Evolutionary conservation across 176 grass and related monocot genomes (phyloP).

Genomic region (Rhynchospora tenuis): DNA sequence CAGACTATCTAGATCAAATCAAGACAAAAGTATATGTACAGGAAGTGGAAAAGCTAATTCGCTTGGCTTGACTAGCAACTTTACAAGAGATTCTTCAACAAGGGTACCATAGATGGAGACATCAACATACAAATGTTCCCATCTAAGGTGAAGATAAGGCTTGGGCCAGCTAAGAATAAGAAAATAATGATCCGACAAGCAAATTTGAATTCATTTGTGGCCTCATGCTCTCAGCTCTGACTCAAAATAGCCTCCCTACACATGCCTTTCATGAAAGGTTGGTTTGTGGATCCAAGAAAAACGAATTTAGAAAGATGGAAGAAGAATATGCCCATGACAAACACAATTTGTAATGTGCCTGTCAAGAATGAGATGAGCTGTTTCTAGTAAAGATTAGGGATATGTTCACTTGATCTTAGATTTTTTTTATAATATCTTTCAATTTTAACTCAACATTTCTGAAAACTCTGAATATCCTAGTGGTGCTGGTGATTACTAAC

Average conservation of each 20-base stretch:
- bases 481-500: too few relatives aligned
- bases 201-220: slow-evolving; percentile 10
- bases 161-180: not conserved
- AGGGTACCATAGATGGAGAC: not conserved
- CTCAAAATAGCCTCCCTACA: not conserved
- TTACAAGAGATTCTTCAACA: slow-evolving; percentile 10
- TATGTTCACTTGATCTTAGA: not conserved
- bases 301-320: slow-evolving; percentile 1
- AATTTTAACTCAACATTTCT: too few relatives aligned
- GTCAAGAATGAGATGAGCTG: not conserved
- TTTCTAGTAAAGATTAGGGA: not conserved
- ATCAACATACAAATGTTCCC: not conserved
- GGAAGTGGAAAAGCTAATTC: slow-evolving; percentile 3
- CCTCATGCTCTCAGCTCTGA: not conserved
- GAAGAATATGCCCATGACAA: slow-evolving; percentile 7
- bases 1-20: not conserved
- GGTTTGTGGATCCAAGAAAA: slow-evolving; percentile 23
- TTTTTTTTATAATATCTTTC: not conserved
- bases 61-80: not conserved
- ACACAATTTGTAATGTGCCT: not conserved
- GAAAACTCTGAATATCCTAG: too few relatives aligned
- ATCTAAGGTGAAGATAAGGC: slow-evolving; percentile 9
- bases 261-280: slow-evolving; percentile 7
- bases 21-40: not conserved
- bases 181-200: not conserved